These are phyloP conservation scores for Puccinellia tenuiflora DNA, from an alignment of 176 grass and related monocot species.

Conservation along the genomic window DNA sequence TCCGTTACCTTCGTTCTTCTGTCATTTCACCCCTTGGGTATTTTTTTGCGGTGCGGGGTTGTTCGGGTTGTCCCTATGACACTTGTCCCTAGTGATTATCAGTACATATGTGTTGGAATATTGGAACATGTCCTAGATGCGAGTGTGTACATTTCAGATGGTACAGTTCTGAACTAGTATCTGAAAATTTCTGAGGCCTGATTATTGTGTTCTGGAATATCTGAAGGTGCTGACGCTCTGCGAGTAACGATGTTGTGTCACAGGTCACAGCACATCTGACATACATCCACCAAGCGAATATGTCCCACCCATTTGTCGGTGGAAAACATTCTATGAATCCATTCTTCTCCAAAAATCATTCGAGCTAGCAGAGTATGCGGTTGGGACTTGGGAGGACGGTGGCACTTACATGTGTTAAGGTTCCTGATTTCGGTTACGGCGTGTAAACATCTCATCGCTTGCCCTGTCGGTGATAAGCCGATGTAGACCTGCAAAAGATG, in stretches of 20 bases:
- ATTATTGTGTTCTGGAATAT: background rate
- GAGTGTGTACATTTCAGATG: background rate
- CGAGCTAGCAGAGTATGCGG: too few species aligned
- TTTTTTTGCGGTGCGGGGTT: background rate
- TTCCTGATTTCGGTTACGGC: background rate
- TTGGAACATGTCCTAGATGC: background rate
- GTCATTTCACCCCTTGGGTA: too few species aligned
- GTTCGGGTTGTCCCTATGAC: slow-evolving; percentile 3
- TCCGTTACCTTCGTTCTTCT: slow-evolving; percentile 13
- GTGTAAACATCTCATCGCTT: background rate
- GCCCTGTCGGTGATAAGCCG: background rate
- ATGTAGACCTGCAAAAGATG: background rate
- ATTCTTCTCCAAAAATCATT: background rate
- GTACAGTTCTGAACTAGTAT: background rate
- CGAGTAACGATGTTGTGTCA: background rate
- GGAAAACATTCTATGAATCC: background rate
- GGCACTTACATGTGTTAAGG: too few species aligned
- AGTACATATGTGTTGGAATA: slow-evolving; percentile 36
- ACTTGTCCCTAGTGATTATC: background rate
- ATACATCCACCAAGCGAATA: background rate
- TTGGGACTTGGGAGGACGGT: too few species aligned
- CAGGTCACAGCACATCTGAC: too few species aligned
- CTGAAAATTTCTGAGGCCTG: background rate
- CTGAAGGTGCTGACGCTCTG: background rate
- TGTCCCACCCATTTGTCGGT: background rate